A percentile compares a stretch with the other conserved stretches of the same genome.
Evolutionary conservation across 2,329 filamentous ascomycete species (phyloP).

Genomic region (Neofusicoccum sp.): DNA sequence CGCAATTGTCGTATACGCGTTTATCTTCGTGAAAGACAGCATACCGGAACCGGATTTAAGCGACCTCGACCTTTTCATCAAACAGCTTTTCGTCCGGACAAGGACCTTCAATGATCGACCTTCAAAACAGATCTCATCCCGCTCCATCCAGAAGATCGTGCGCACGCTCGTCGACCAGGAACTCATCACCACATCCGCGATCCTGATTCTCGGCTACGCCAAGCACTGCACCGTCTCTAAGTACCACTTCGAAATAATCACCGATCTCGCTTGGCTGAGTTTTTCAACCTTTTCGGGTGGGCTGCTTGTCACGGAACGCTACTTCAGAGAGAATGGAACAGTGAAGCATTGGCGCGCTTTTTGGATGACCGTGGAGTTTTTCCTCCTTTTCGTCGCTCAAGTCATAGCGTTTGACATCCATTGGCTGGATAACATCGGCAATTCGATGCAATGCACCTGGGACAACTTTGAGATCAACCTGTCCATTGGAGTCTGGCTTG

Average conservation of each 20-base stretch:
- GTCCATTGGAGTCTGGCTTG: background rate
- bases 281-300: background rate
- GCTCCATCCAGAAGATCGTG: background rate
- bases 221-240: conserved; percentile 12
- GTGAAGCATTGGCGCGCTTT: background rate
- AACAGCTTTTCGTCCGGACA: background rate
- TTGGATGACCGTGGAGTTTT: background rate
- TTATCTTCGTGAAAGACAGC: background rate
- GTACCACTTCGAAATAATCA: conserved; percentile 14
- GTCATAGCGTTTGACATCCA: background rate
- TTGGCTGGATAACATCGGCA: background rate
- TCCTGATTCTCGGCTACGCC: background rate
- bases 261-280: conserved; percentile 13
- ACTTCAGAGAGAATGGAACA: background rate
- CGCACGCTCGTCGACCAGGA: conserved; percentile 4
- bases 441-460: background rate
- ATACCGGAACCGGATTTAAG: background rate
- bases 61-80: background rate
- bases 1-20: background rate
- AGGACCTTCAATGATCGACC: background rate
- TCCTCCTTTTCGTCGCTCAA: background rate
- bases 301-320: background rate
- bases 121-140: background rate
- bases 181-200: conserved; percentile 9
- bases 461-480: background rate